Evolutionary conservation across 768 basidiomycete genomes (phyloP).

Genomic region (Russula foetens): DNA sequence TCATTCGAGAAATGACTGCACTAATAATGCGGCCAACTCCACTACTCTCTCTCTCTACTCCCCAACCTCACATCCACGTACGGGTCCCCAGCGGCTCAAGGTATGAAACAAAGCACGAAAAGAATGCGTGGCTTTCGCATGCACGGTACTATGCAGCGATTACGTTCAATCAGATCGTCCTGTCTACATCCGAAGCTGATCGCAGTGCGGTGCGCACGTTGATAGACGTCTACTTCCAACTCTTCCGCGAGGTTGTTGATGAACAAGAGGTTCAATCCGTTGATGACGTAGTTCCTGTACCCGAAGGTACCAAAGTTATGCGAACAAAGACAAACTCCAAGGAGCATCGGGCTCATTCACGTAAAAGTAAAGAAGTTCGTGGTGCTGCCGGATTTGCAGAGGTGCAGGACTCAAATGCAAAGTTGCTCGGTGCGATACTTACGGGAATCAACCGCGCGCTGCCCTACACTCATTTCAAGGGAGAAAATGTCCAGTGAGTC

Average conservation of each 20-base stretch:
- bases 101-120: slow-evolving; percentile 24
- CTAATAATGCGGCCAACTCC: slow-evolving; percentile 62
- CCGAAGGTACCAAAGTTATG: slow-evolving; percentile 29
- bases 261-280: slow-evolving; percentile 40
- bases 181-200: slow-evolving; percentile 52
- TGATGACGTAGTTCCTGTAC: slow-evolving; percentile 30
- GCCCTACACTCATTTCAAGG: slow-evolving; percentile 82
- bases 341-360: slow-evolving; percentile 23
- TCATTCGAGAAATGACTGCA: slow-evolving; percentile 80
- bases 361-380: slow-evolving; percentile 36
- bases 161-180: slow-evolving; percentile 89
- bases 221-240: slow-evolving; percentile 88
- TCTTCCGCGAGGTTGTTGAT: slow-evolving; percentile 84
- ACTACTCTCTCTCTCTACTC: slow-evolving; percentile 25
- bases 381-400: slow-evolving; percentile 64
- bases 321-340: slow-evolving; percentile 22
- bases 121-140: slow-evolving; percentile 52
- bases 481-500: slow-evolving; percentile 53
- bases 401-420: slow-evolving; percentile 72
- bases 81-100: slow-evolving; percentile 38
- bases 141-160: slow-evolving; percentile 88
- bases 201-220: slow-evolving; percentile 66
- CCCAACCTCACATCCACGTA: slow-evolving; percentile 36
- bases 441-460: slow-evolving; percentile 94
- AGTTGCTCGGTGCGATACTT: slow-evolving; percentile 80